Conservation (phyloP, 345 rosid genomes). For the Trapa bicornis region DNA sequence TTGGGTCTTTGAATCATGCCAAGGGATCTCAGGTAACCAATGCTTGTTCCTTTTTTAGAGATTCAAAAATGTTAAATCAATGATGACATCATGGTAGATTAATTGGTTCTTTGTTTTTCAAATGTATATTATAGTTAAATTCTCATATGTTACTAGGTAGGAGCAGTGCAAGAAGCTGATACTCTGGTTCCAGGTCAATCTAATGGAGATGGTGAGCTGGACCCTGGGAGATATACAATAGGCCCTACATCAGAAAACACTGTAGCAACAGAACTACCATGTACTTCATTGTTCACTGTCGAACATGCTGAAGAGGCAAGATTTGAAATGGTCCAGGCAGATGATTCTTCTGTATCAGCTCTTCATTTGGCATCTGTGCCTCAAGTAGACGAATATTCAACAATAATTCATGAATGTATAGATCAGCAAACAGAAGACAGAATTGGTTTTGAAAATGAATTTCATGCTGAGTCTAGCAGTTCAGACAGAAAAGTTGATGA, state of each 20-base stretch:
- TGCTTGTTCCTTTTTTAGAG: constrained; percentile 46
- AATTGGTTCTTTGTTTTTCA: neutral
- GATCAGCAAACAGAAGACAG: constrained; percentile 2
- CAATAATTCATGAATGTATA: neutral
- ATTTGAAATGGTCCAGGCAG: constrained; percentile 17
- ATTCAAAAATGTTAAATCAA: neutral
- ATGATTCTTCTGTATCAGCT: constrained; percentile 16
- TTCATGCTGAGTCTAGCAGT: constrained; percentile 8
- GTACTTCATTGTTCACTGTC: constrained; percentile 11
- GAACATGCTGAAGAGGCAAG: constrained; percentile 13
- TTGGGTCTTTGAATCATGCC: constrained; percentile 27
- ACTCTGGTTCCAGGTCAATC: constrained; percentile 32
- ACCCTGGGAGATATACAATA: constrained; percentile 13
- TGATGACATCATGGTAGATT: neutral
- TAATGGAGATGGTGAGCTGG: constrained; percentile 16
- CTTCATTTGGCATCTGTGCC: constrained; percentile 11
- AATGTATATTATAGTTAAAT: constrained; percentile 27
- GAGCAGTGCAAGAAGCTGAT: constrained; percentile 85
- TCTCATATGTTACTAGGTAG: constrained; percentile 81
- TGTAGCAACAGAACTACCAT: constrained; percentile 16
- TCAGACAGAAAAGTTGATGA: constrained; percentile 11
- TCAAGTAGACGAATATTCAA: constrained; percentile 1
- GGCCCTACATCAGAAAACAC: constrained; percentile 4
- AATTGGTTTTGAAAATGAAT: constrained; percentile 7
- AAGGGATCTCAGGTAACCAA: constrained; percentile 67